Evolutionary conservation across 495 filamentous ascomycete genomes (phyloP).

Genomic region (Hypoxylon perforatum): DNA sequence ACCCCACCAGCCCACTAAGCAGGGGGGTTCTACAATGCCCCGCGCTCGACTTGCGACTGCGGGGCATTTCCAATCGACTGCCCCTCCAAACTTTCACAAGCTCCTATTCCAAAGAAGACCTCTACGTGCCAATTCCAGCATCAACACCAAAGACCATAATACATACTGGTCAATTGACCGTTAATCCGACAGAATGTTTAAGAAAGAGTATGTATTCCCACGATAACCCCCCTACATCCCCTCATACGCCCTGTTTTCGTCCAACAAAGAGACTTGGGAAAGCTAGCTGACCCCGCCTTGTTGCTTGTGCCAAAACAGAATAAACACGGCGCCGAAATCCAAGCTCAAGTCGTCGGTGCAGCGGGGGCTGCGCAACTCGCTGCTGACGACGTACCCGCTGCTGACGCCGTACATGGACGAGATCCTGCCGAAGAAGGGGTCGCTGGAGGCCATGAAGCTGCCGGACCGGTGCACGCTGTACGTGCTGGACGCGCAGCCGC

Average conservation of each 20-base stretch:
- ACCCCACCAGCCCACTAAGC: slow-evolving; percentile 14
- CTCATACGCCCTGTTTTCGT: neutral
- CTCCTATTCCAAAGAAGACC: slow-evolving; percentile 27
- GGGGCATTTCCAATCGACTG: slow-evolving; percentile 36
- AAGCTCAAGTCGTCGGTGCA: slow-evolving; percentile 98
- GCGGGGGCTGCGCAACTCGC: slow-evolving; percentile 81
- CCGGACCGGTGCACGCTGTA: slow-evolving; percentile 91
- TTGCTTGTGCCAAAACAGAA: too few relatives aligned
- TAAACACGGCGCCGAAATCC: slow-evolving; percentile 81
- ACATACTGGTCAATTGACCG: slow-evolving; percentile 22
- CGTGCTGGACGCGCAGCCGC: slow-evolving; percentile 75
- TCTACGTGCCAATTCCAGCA: neutral
- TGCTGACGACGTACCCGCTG: slow-evolving; percentile 85
- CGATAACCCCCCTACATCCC: slow-evolving; percentile 1
- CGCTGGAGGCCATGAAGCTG: slow-evolving; percentile 90
- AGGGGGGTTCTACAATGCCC: slow-evolving; percentile 29
- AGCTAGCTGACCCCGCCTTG: slow-evolving; percentile 35
- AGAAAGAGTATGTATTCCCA: slow-evolving; percentile 77
- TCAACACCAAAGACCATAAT: slow-evolving; percentile 7
- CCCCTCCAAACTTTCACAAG: slow-evolving; percentile 52
- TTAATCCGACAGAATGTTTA: slow-evolving; percentile 74
- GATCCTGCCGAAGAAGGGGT: slow-evolving; percentile 94
- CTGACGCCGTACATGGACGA: slow-evolving; percentile 92
- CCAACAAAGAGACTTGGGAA: neutral
- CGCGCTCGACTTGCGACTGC: slow-evolving; percentile 33